phyloP scores from a whole-genome alignment of 352 stramenopile genomes.

The Phytophthora nicotianae region DNA sequence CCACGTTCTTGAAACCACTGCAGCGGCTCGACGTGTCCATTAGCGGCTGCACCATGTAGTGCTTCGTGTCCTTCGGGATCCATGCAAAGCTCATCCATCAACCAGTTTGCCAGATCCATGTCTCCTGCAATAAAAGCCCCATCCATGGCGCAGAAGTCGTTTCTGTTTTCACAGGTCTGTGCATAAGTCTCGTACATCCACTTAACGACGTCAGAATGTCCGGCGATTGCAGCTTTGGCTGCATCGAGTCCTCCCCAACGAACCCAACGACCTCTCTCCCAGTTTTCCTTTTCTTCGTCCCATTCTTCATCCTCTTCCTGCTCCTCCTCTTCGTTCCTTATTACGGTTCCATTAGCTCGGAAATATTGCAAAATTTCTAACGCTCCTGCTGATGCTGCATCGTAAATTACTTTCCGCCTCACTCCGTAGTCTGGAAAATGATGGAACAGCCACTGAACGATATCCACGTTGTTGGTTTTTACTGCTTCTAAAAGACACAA shows the following conservation, averaged over 20 bases:
- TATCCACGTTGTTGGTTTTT: conserved; percentile 6
- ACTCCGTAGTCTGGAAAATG: conserved; percentile 16
- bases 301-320: neutral
- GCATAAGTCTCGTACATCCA: conserved; percentile 6
- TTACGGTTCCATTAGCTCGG: conserved; percentile 2
- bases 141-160: conserved; percentile 1
- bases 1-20: conserved; percentile 14
- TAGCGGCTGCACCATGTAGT: conserved; percentile 5
- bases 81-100: conserved; percentile 4
- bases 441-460: conserved; percentile 22
- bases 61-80: neutral
- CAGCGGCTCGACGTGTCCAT: conserved; percentile 7
- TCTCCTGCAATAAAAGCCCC: conserved; percentile 5
- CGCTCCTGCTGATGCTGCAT: conserved; percentile 6
- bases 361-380: conserved; percentile 17
- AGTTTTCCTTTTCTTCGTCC: conserved; percentile 7
- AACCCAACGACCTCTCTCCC: conserved; percentile 5
- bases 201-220: conserved; percentile 2
- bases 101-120: conserved; percentile 13
- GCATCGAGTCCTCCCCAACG: conserved; percentile 4
- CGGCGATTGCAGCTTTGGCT: neutral
- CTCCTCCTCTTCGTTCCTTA: conserved; percentile 2
- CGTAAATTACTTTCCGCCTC: conserved; percentile 10
- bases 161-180: conserved; percentile 5
- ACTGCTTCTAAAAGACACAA: conserved; percentile 10